Evolutionary conservation across 345 rosid species (phyloP).

Genomic region (Eucalyptus pauciflora): DNA sequence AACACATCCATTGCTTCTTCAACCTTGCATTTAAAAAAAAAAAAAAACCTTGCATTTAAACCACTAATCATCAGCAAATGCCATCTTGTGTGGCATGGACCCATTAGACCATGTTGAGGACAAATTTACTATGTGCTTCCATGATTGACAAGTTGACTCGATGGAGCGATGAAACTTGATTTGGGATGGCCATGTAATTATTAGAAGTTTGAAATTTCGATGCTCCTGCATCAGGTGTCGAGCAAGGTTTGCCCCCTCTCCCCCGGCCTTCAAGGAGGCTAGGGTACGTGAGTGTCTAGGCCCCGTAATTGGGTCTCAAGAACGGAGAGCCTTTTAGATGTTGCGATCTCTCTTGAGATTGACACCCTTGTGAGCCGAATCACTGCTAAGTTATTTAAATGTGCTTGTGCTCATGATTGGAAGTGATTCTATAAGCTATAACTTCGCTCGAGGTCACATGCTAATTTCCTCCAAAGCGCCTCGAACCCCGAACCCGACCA

Average conservation of each 20-base stretch:
- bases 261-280: not conserved
- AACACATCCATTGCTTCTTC: too few relatives aligned
- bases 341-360: not conserved
- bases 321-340: not conserved
- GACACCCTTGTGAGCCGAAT: accelerated
- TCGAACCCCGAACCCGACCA: not conserved
- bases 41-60: too few relatives aligned
- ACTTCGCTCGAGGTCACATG: not conserved
- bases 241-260: not conserved
- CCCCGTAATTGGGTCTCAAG: not conserved
- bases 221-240: accelerated
- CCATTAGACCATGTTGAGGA: too few relatives aligned
- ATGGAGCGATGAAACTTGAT: too few relatives aligned
- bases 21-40: too few relatives aligned
- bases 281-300: not conserved
- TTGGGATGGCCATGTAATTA: too few relatives aligned
- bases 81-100: too few relatives aligned
- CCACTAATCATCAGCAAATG: accelerated
- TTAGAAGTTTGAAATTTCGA: too few relatives aligned
- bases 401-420: not conserved
- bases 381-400: accelerated
- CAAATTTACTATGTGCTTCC: too few relatives aligned
- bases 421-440: not conserved
- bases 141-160: too few relatives aligned
- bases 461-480: not conserved